Percentiles rank a stretch among this genome's conserved stretches.
Conservation (phyloP, 768 basidiomycete species). For the Tylopilus sp. region DNA sequence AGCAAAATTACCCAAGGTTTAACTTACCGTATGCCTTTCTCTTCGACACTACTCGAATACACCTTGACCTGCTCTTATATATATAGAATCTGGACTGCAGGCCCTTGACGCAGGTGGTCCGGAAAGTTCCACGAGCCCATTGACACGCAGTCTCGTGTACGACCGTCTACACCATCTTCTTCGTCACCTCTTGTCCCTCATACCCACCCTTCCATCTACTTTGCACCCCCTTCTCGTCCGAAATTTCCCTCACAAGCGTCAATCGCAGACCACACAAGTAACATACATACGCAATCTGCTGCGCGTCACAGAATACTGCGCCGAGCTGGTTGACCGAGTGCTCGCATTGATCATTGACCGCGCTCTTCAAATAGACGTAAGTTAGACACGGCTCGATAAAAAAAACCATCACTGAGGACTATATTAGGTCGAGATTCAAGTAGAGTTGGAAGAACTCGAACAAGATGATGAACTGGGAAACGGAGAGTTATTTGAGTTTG, state of each 20-base stretch:
- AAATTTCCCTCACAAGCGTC: constrained; percentile 92
- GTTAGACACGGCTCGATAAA: constrained; percentile 26
- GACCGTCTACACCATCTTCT: constrained; percentile 84
- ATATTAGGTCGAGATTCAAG: constrained; percentile 88
- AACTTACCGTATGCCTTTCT: constrained; percentile 71
- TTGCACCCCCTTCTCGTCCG: constrained; percentile 80
- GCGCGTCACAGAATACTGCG: constrained; percentile 79
- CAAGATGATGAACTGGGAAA: constrained; percentile 53
- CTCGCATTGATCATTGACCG: constrained; percentile 86
- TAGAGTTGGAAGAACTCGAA: constrained; percentile 91
- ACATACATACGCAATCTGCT: constrained; percentile 92
- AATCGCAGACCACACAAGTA: constrained; percentile 71
- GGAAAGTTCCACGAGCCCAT: constrained; percentile 61
- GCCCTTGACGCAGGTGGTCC: constrained; percentile 54
- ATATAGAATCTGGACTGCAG: constrained; percentile 69
- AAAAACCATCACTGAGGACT: neutral
- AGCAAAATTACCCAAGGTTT: constrained; percentile 81
- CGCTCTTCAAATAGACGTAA: constrained; percentile 93
- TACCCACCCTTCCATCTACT: constrained; percentile 88
- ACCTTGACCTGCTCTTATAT: constrained; percentile 4
- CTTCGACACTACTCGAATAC: neutral
- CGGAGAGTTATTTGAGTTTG: constrained; percentile 66
- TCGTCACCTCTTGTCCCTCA: constrained; percentile 80
- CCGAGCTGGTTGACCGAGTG: constrained; percentile 80
- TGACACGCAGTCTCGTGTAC: constrained; percentile 82